phyloP scores from a whole-genome alignment of 1,284 basidiomycete genomes.

The Ganoderma leucocontextum region DNA sequence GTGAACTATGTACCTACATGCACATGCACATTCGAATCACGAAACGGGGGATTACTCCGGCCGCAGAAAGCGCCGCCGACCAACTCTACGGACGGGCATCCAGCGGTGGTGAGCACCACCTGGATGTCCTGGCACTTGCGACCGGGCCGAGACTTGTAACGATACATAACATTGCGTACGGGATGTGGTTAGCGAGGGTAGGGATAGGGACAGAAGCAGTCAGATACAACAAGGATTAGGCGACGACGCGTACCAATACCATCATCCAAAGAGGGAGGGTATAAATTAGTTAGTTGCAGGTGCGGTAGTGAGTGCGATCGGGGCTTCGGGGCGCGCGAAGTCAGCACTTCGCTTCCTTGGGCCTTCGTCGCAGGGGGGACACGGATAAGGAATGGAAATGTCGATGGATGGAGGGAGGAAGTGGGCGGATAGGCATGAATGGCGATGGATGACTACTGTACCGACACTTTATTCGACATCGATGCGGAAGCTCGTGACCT shows the following conservation, averaged over 20 bases:
- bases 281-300: constrained; percentile 21
- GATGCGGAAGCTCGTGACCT: constrained; percentile 83
- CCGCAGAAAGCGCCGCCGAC: neutral
- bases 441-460: neutral
- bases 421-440: neutral
- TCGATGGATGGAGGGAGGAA: too few species aligned
- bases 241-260: constrained; percentile 17
- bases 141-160: neutral
- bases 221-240: constrained; percentile 22
- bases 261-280: constrained; percentile 17
- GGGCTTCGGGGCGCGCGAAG: neutral
- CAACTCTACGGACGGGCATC: neutral
- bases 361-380: neutral
- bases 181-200: neutral
- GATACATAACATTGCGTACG: neutral
- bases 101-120: neutral
- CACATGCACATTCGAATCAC: neutral
- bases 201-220: neutral
- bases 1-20: neutral
- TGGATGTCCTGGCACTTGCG: neutral
- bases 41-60: neutral
- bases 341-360: neutral
- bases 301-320: neutral
- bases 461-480: constrained; percentile 45
- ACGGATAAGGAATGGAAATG: neutral